Evolutionary conservation across 495 filamentous ascomycete species (phyloP).

Genomic region (Aspergillus saccharolyticus): DNA sequence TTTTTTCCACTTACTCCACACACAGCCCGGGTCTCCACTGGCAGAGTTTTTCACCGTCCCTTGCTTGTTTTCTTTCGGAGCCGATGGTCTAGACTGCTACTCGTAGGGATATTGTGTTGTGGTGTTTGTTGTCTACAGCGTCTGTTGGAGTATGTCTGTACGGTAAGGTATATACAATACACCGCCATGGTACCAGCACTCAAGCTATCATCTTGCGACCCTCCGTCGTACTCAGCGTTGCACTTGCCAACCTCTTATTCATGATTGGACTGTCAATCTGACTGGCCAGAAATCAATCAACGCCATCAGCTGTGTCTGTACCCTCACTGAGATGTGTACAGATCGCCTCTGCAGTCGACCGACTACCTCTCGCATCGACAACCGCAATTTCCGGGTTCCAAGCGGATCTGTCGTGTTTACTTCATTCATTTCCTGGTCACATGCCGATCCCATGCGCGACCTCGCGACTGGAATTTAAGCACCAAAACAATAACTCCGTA

Average conservation of each 20-base stretch:
- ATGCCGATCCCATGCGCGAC: slow-evolving; percentile 13
- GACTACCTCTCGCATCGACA: background rate
- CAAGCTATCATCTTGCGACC: too few relatives aligned
- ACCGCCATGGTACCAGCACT: too few relatives aligned
- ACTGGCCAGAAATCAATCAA: background rate
- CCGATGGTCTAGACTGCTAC: slow-evolving; percentile 1
- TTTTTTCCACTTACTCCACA: background rate
- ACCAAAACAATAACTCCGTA: too few relatives aligned
- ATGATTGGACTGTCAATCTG: background rate
- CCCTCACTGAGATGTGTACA: too few relatives aligned
- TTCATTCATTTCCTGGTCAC: slow-evolving; percentile 11
- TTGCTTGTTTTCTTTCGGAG: background rate
- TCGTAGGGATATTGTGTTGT: background rate
- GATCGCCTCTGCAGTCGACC: background rate
- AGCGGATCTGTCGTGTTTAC: background rate
- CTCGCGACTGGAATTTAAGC: slow-evolving; percentile 10
- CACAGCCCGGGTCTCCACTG: background rate
- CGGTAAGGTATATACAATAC: background rate
- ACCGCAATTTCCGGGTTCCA: too few relatives aligned
- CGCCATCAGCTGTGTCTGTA: background rate
- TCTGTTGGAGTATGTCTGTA: background rate
- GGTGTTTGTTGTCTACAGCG: background rate
- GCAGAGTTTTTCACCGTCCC: slow-evolving; percentile 7
- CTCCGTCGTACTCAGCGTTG: too few relatives aligned
- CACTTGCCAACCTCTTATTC: background rate